Evolutionary conservation across 164 flowering plant species (phyloP).

Genomic region (Berberis vulgaris): DNA sequence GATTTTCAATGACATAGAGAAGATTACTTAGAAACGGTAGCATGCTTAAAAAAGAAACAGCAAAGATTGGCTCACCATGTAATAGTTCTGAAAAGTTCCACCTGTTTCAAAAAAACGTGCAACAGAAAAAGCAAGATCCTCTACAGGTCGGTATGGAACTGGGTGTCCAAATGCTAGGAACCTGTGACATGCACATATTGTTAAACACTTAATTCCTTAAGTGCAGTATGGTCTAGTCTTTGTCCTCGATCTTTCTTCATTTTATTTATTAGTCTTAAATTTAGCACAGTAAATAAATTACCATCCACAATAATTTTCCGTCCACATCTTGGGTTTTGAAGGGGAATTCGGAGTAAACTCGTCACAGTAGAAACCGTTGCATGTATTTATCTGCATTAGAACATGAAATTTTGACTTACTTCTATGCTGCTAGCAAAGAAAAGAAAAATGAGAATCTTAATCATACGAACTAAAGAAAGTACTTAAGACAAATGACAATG

Average conservation of each 20-base stretch:
- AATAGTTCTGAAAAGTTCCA: constrained; percentile 62
- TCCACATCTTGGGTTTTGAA: constrained; percentile 54
- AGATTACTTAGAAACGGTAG: neutral
- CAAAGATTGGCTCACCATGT: constrained; percentile 38
- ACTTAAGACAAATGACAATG: too few relatives aligned
- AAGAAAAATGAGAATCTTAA: too few relatives aligned
- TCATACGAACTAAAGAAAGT: too few relatives aligned
- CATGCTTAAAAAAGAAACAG: neutral
- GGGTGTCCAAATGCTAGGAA: constrained; percentile 48
- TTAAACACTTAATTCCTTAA: neutral
- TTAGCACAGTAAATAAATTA: constrained; percentile 9
- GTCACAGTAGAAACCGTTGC: constrained; percentile 70
- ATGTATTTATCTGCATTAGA: constrained; percentile 49
- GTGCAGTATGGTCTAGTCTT: neutral
- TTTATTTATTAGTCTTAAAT: neutral
- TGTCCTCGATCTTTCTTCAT: neutral
- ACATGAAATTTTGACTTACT: neutral
- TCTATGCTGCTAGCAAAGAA: too few relatives aligned
- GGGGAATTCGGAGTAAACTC: constrained; percentile 41
- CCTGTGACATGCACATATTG: constrained; percentile 25
- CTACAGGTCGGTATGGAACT: constrained; percentile 51
- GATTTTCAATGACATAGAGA: neutral
- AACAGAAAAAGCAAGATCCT: constrained; percentile 66
- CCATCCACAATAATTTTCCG: constrained; percentile 59
- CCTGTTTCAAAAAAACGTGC: constrained; percentile 56